Conservation (phyloP, 441 rosid species). For the Omphalea diandra region DNA sequence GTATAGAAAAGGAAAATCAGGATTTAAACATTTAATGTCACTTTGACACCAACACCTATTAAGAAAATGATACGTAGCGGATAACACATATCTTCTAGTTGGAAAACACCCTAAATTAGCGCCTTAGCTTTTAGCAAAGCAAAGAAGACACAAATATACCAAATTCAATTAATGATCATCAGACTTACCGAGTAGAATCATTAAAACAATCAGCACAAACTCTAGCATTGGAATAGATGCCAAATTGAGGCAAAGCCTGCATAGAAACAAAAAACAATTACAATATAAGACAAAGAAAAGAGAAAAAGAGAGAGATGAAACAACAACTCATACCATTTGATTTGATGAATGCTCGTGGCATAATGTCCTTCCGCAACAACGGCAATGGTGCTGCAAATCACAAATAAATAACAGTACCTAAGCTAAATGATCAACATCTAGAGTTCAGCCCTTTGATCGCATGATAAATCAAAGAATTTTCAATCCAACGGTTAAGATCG, state of each 20-base stretch:
- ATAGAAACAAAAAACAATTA: neutral
- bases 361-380: conserved; percentile 70
- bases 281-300: neutral
- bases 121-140: too few species aligned
- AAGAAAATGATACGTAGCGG: neutral
- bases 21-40: neutral
- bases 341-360: conserved; percentile 72
- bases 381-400: conserved; percentile 49
- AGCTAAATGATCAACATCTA: neutral
- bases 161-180: conserved; percentile 8
- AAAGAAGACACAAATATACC: neutral
- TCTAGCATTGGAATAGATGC: conserved; percentile 49
- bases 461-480: neutral
- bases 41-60: neutral
- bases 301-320: neutral
- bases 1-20: neutral
- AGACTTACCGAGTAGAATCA: conserved; percentile 45
- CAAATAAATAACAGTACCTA: neutral
- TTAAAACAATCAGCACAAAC: conserved; percentile 74
- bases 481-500: conserved; percentile 1
- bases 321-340: conserved; percentile 51
- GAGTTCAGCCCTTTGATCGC: neutral
- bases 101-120: too few species aligned
- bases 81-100: too few species aligned
- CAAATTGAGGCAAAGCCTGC: conserved; percentile 70